These are phyloP conservation scores for Coemansia sp. DNA, from an alignment of 192 early-diverging fungal genomes.

Conservation along the genomic window DNA sequence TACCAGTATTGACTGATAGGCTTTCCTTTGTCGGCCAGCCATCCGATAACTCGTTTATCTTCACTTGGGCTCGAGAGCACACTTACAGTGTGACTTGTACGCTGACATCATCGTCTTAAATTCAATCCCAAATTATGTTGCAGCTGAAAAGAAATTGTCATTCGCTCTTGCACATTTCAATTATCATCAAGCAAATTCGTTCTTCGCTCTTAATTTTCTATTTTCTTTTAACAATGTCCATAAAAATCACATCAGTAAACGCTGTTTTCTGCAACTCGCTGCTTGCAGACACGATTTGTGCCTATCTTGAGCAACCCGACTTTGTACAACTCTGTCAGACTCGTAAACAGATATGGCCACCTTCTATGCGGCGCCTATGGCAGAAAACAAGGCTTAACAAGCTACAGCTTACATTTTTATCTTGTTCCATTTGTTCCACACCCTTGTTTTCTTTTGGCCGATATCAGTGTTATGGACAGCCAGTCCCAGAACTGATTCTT, in stretches of 20 bases:
- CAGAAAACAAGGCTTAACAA: neutral
- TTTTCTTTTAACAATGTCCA: neutral
- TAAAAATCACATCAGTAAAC: neutral
- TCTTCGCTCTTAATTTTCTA: neutral
- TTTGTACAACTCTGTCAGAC: neutral
- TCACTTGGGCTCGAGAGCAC: too few species aligned
- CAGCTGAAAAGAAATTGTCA: too few species aligned
- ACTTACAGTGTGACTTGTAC: too few species aligned
- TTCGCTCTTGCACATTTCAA: too few species aligned
- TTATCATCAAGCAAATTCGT: too few species aligned
- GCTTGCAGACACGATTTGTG: neutral
- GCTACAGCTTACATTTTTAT: too few species aligned
- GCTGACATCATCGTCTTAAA: too few species aligned
- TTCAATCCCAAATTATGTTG: too few species aligned
- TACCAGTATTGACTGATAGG: too few species aligned
- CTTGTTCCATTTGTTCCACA: too few species aligned
- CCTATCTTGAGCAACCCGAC: neutral
- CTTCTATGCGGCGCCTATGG: constrained; percentile 19
- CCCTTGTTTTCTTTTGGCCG: neutral
- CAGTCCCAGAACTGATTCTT: constrained; percentile 13
- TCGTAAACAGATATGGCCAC: constrained; percentile 9
- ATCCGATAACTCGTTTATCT: too few species aligned
- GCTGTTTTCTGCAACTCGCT: neutral
- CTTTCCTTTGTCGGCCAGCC: too few species aligned
- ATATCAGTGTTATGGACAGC: constrained; percentile 7